A percentile compares a stretch with the other conserved stretches of the same genome.
These are phyloP conservation scores for Aspergillus baeticus DNA, from an alignment of 495 filamentous ascomycete species.

Conservation along the genomic window DNA sequence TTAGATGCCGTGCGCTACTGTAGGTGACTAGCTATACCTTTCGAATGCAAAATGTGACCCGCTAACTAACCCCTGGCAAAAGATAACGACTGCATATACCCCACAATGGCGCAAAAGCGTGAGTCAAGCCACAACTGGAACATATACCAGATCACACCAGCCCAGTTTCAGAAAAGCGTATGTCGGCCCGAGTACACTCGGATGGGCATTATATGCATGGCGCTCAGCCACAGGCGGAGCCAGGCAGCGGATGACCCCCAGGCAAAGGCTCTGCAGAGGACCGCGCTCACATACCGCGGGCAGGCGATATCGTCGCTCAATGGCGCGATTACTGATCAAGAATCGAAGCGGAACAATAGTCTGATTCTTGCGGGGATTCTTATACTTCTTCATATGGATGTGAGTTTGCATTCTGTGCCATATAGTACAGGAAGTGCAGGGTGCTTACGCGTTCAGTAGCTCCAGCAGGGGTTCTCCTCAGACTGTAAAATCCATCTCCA, in stretches of 20 bases:
- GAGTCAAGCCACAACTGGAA: neutral
- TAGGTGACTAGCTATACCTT: too few relatives aligned
- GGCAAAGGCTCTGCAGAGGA: conserved; percentile 16
- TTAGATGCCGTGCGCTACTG: too few relatives aligned
- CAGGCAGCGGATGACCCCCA: conserved; percentile 13
- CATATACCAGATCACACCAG: neutral
- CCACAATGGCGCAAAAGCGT: neutral
- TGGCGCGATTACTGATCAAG: conserved; percentile 9
- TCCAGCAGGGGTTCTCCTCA: conserved; percentile 25
- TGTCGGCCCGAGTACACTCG: neutral
- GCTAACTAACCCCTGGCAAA: neutral
- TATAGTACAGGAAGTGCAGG: too few relatives aligned
- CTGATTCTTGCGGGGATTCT: too few relatives aligned
- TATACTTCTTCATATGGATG: too few relatives aligned
- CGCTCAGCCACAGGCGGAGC: conserved; percentile 32
- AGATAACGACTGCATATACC: conserved; percentile 1
- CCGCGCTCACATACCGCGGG: conserved; percentile 32
- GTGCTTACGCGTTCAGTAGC: conserved; percentile 13
- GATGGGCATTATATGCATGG: conserved; percentile 19
- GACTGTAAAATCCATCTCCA: conserved; percentile 33
- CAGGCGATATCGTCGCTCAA: conserved; percentile 25
- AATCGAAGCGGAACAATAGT: neutral
- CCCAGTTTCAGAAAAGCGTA: neutral
- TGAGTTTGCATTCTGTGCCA: too few relatives aligned
- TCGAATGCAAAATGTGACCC: too few relatives aligned